Conservation (phyloP, 371 early-diverging fungal species). For the Rhizomucor pusillus region DNA sequence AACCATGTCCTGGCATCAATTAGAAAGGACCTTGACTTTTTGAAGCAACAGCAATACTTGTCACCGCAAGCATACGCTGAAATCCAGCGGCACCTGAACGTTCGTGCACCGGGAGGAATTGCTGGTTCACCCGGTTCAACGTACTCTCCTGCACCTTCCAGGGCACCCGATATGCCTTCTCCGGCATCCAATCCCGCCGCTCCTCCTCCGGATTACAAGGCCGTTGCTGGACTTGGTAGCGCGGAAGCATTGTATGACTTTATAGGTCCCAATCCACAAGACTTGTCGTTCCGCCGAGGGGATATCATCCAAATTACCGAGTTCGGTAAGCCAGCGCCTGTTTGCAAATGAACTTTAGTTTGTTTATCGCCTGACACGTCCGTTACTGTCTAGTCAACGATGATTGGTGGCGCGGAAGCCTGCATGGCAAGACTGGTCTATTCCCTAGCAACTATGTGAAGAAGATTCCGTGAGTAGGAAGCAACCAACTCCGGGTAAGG, state of each 20-base stretch:
- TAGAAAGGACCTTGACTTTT: constrained; percentile 22
- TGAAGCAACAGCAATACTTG: constrained; percentile 23
- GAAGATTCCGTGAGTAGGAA: constrained; percentile 16
- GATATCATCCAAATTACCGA: constrained; percentile 20
- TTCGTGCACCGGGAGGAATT: constrained; percentile 5
- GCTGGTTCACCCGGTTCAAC: constrained; percentile 1
- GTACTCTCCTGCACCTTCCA: neutral
- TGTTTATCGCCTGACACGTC: neutral
- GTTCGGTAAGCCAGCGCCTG: constrained; percentile 11
- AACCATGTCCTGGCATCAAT: constrained; percentile 28
- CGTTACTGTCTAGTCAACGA: constrained; percentile 22
- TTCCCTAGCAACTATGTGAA: constrained; percentile 32
- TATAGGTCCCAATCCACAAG: constrained; percentile 21
- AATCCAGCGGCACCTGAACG: constrained; percentile 15
- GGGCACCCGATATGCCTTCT: constrained; percentile 8
- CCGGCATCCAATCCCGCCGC: constrained; percentile 3
- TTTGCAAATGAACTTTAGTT: neutral
- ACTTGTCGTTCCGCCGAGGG: constrained; percentile 18
- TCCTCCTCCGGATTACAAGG: constrained; percentile 11
- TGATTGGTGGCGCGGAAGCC: constrained; percentile 36
- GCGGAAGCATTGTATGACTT: constrained; percentile 31
- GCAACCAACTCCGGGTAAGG: neutral
- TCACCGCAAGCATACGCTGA: constrained; percentile 21
- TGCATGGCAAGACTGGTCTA: constrained; percentile 26
- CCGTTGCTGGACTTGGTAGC: constrained; percentile 8